Evolutionary conservation across 257 asterid genomes (phyloP).

Genomic region (Scutellaria barbata): DNA sequence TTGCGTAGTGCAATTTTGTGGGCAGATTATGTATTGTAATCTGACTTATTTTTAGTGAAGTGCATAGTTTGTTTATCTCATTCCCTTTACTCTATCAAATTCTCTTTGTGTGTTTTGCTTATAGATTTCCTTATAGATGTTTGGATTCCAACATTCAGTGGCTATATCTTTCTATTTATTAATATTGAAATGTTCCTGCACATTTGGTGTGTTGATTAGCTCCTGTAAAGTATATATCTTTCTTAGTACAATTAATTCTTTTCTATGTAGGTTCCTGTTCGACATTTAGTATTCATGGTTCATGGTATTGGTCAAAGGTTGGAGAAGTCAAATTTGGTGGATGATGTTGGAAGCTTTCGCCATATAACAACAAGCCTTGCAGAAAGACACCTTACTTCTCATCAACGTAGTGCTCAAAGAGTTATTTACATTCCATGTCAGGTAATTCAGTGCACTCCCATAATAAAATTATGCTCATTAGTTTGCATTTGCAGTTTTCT

Average conservation of each 20-base stretch:
- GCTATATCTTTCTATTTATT: slow-evolving; percentile 11
- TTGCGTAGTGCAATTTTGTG: too few relatives aligned
- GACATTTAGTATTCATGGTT: slow-evolving; percentile 94
- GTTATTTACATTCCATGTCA: slow-evolving; percentile 95
- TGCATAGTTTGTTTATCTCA: neutral
- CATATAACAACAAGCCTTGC: slow-evolving; percentile 75
- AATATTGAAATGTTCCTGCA: slow-evolving; percentile 20
- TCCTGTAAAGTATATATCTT: slow-evolving; percentile 4
- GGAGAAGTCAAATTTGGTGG: slow-evolving; percentile 96
- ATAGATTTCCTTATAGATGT: slow-evolving; percentile 20
- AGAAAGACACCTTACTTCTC: slow-evolving; percentile 79
- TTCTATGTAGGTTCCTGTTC: slow-evolving; percentile 84
- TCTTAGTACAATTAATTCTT: slow-evolving; percentile 22
- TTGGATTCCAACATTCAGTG: slow-evolving; percentile 14
- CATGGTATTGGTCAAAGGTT: slow-evolving; percentile 98
- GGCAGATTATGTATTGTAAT: too few relatives aligned
- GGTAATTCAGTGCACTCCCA: slow-evolving; percentile 47
- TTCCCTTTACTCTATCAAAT: neutral
- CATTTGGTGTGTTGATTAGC: slow-evolving; percentile 20
- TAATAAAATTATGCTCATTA: slow-evolving; percentile 22
- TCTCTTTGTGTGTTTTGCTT: neutral
- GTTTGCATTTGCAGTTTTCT: neutral
- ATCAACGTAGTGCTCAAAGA: slow-evolving; percentile 89
- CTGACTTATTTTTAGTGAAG: neutral
- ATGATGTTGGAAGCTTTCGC: slow-evolving; percentile 89